Conservation (phyloP, 306 rosid species). For the Pterocarpus santalinus region DNA sequence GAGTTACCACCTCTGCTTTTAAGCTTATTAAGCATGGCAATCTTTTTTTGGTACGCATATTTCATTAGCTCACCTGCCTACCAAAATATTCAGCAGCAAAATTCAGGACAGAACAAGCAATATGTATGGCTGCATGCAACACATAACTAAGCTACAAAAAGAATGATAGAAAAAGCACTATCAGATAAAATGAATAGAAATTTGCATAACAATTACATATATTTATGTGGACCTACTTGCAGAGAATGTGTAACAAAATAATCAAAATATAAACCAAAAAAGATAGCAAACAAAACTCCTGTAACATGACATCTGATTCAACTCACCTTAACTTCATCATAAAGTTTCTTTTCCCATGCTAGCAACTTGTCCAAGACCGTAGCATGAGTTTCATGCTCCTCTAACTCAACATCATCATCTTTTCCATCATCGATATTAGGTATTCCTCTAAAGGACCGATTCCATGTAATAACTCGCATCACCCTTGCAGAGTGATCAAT, state of each 20-base stretch:
- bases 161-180: neutral
- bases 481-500: slow-evolving; percentile 95
- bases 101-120: slow-evolving; percentile 16
- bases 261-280: neutral
- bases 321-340: slow-evolving; percentile 92
- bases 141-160: slow-evolving; percentile 11
- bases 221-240: neutral
- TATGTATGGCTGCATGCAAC: neutral
- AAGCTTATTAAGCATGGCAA: slow-evolving; percentile 72
- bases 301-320: neutral
- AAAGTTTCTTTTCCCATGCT: slow-evolving; percentile 98
- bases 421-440: slow-evolving; percentile 66
- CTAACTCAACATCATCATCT: slow-evolving; percentile 78
- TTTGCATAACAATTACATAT: neutral
- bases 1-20: slow-evolving; percentile 73
- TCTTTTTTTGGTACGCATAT: slow-evolving; percentile 85
- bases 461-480: slow-evolving; percentile 96
- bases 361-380: slow-evolving; percentile 92
- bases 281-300: neutral
- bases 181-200: neutral
- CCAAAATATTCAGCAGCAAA: slow-evolving; percentile 46
- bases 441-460: slow-evolving; percentile 80
- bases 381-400: slow-evolving; percentile 93
- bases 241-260: slow-evolving; percentile 1
- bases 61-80: slow-evolving; percentile 98